Evolutionary conservation across 805 yeast genomes (phyloP).

Genomic region (Teunomyces pallodes): DNA sequence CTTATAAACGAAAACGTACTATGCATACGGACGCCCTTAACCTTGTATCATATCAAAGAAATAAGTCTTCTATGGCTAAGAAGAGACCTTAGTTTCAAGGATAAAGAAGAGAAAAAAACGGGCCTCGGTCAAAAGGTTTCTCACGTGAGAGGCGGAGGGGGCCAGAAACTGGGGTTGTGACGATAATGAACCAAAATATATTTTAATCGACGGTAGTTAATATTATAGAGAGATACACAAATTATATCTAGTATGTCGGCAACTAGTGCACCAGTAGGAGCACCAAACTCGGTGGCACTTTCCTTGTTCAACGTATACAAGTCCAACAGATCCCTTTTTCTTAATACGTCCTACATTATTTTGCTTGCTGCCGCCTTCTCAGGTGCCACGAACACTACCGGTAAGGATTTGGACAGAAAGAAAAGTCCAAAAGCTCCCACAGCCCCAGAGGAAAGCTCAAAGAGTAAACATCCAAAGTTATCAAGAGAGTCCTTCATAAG

Average conservation of each 20-base stretch:
- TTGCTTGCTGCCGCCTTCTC: conserved; percentile 42
- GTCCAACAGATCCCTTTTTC: conserved; percentile 37
- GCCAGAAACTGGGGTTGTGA: conserved; percentile 1
- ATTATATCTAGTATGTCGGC: not conserved
- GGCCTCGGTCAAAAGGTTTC: conserved; percentile 1
- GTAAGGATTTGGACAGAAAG: conserved; percentile 2
- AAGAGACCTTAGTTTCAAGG: not conserved
- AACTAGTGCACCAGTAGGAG: not conserved
- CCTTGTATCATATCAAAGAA: not conserved
- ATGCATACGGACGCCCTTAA: not conserved
- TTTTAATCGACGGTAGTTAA: not conserved
- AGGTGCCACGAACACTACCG: conserved; percentile 34
- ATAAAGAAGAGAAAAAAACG: not conserved
- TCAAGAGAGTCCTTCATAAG: conserved; percentile 28
- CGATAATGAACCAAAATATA: not conserved
- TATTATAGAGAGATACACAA: not conserved
- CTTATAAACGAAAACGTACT: no score
- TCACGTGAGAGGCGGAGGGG: conserved; percentile 2
- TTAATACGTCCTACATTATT: conserved; percentile 42
- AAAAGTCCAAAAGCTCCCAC: conserved; percentile 1
- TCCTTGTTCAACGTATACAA: conserved; percentile 34
- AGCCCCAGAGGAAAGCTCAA: not conserved
- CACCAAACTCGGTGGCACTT: conserved; percentile 2
- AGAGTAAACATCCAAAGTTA: conserved; percentile 21
- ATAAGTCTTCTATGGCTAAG: not conserved